Evolutionary conservation across 2,329 filamentous ascomycete species (phyloP), one percentile per base, ranked within the genome.

Genomic region (Microascus cirrosus): DNA sequence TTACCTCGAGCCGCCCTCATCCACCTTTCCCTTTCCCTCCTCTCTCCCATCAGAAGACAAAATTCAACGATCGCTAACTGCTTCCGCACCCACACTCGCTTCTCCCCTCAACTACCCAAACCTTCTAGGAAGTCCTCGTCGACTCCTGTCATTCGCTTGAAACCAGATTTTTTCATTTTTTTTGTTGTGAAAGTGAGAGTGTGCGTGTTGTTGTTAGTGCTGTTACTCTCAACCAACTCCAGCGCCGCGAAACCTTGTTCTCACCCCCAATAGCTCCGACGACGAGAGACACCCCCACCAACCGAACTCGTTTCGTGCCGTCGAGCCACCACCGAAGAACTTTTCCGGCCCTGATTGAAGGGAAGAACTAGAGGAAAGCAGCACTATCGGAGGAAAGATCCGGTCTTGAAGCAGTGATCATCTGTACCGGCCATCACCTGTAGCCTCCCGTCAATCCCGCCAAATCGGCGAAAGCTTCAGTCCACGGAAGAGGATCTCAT

Each of bases 121-220:
- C 69, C 65, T 68, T 68, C 70, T 80, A 83, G 83, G 83, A 85
- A 85, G 82, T 83, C 83, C 83, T 86, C 83, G 83, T 79, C 74
- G 83, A 78, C 83, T 86, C 83, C 83, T 84, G 82, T 85, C 83
- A 84, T 82, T 86, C 83, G 83, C 83, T 86, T 84, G 75, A 72
- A 59, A 56, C 59, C 54, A 36, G 51, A 53, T 51, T 28, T 18
- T 24, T 48, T 35, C 36, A 35, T 42, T 57, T 55, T 48, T 42
- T 55, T 54, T 22, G 20, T 42, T 56, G 58, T 58, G 48, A 57
- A 50, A 56, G 58, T 58, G 51, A 55, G 39, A 45, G 25, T 55
- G 53, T 59, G 52, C 55, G 53, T 51, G 53, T 52, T 45, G 32
- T 15, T 54, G 39, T 54, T 58, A 50, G 53, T 45, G 45, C 57